Conservation (phyloP, 805 yeast genomes). For the Pichia cephalocereana region DNA sequence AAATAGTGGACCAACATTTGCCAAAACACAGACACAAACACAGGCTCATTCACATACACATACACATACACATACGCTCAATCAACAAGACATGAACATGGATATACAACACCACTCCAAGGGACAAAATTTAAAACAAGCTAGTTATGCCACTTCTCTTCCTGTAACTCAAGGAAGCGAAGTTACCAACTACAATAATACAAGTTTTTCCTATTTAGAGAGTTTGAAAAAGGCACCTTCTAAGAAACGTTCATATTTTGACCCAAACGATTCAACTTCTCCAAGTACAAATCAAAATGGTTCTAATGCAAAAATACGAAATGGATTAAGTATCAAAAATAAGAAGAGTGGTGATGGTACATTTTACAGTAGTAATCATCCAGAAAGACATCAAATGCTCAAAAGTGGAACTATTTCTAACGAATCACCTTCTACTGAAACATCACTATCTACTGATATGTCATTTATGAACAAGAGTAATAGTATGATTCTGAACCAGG, state of each 20-base stretch:
- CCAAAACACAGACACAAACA: neutral
- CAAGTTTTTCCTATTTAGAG: slow-evolving; percentile 2
- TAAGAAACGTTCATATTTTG: neutral
- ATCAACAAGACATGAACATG: neutral
- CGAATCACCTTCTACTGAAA: slow-evolving; percentile 2
- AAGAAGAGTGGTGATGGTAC: neutral
- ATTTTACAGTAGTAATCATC: no score
- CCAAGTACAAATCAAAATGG: neutral
- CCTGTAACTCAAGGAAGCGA: slow-evolving; percentile 3
- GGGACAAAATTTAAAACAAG: neutral
- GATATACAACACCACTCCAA: neutral
- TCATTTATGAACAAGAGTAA: slow-evolving; percentile 14
- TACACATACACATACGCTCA: neutral
- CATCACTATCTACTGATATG: slow-evolving; percentile 3
- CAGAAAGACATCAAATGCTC: no score
- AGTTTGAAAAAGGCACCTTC: slow-evolving; percentile 3
- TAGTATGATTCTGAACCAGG: slow-evolving; percentile 17
- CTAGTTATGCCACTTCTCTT: neutral
- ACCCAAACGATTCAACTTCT: neutral
- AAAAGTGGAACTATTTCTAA: neutral
- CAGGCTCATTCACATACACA: neutral
- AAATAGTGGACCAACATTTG: no score
- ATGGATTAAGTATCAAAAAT: neutral
- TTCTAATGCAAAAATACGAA: neutral
- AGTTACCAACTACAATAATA: neutral